Evolutionary conservation across 768 basidiomycete genomes (phyloP), one percentile per base, ranked within the genome.

Genomic region (Tylopilus subfusipes): DNA sequence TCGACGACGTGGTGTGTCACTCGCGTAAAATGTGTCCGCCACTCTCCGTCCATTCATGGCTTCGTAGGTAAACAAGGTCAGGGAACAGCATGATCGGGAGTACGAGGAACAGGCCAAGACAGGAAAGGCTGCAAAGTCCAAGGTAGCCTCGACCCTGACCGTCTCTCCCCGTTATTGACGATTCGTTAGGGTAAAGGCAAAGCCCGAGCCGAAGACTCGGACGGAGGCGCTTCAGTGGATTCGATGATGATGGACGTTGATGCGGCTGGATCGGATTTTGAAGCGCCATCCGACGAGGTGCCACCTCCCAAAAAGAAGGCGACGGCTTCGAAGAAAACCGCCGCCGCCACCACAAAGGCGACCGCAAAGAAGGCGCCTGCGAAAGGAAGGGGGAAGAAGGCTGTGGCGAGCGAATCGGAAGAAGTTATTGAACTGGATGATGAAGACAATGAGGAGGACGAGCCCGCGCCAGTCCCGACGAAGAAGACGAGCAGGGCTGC

Each of bases 181-280:
- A 25, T 25, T 30, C 27, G 43, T 30, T 48, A 85, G 76, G 81
- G 72, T 10, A 87, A 85, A 69, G 77, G 74, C 24, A 81, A 78
- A 63, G 77, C 72, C 11, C 75, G 74, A 10, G 76, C 62, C 2
- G 78, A 78, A 22, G 78, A 78, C 3, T 85, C 80, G 3, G 86
- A 85, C 31, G 76, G 60, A 33, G 76, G 60, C 14, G 73, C 64
- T 22, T 80, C 77, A 0, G 67, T 69, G 14, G 90, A 91, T 64
- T 90, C 87, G 4, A 90, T 90, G 87, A 73, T 78, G 73, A 85
- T 88, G 81, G 87, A 93, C 45, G 68, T 90, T 43, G 87, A 88
- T 56, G 72, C 62, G 11, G 78, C 67, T 2, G 80, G 75, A 18
- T 86, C 80, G 30, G 85, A 79, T 43, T 67, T 69, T 30, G 76